A percentile compares a stretch with the other conserved stretches of the same genome.
Conservation (phyloP, 805 yeast species). For the Babjeviella inositovora region DNA sequence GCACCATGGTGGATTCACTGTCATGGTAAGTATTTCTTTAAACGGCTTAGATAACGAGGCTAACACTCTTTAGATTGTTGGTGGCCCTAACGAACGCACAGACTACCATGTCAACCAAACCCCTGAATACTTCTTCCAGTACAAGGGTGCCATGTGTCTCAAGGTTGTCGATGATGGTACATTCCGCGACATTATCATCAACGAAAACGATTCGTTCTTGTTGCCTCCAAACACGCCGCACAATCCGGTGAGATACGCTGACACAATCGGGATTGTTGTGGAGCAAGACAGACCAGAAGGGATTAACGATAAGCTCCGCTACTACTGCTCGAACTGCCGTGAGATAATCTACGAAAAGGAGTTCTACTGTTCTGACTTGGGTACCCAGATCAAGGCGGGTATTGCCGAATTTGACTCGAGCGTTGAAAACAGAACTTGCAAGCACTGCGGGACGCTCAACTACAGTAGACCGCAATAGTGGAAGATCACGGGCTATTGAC, state of each 20-base stretch:
- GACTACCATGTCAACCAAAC: slow-evolving; percentile 91
- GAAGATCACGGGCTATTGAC: too few relatives aligned
- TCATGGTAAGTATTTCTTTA: slow-evolving; percentile 37
- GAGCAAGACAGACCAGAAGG: slow-evolving; percentile 82
- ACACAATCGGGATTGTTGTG: slow-evolving; percentile 81
- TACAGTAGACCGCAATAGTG: slow-evolving; percentile 39
- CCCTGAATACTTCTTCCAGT: slow-evolving; percentile 85
- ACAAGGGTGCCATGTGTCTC: slow-evolving; percentile 74
- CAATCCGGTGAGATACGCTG: slow-evolving; percentile 72
- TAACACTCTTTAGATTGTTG: slow-evolving; percentile 37
- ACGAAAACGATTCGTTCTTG: slow-evolving; percentile 80
- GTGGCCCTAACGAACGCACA: slow-evolving; percentile 90
- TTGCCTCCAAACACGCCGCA: slow-evolving; percentile 81
- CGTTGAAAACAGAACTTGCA: slow-evolving; percentile 51
- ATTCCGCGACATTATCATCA: slow-evolving; percentile 58
- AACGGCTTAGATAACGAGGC: not conserved
- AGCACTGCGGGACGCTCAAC: slow-evolving; percentile 57
- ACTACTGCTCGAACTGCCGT: slow-evolving; percentile 72
- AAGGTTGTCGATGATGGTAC: slow-evolving; percentile 69
- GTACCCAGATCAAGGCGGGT: slow-evolving; percentile 80
- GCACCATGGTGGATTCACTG: slow-evolving; percentile 84
- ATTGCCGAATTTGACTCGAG: slow-evolving; percentile 56
- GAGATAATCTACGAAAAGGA: slow-evolving; percentile 49
- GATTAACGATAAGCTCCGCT: slow-evolving; percentile 56
- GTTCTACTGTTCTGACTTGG: slow-evolving; percentile 69